phyloP scores from a whole-genome alignment of 768 basidiomycete species.

The Collybia nuda region DNA sequence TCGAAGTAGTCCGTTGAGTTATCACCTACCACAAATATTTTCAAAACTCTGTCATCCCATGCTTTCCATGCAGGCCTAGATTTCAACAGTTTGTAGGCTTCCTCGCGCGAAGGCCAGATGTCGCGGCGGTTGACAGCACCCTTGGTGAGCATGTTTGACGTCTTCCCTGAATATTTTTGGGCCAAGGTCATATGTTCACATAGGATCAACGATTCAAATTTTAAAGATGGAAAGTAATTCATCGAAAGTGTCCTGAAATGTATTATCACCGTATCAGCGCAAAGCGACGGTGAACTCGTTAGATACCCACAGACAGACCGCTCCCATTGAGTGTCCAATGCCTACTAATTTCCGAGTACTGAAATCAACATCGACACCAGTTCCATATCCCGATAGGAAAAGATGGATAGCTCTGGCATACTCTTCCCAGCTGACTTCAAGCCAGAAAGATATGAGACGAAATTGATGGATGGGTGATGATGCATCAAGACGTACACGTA shows the following conservation, averaged over 20 bases:
- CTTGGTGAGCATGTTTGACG: conserved; percentile 19
- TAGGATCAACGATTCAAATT: conserved; percentile 38
- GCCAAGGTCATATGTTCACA: conserved; percentile 45
- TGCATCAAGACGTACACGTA: conserved; percentile 32
- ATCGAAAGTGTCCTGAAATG: conserved; percentile 36
- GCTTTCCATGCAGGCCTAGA: conserved; percentile 37
- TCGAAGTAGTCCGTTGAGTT: neutral
- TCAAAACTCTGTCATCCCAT: conserved; percentile 52
- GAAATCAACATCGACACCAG: conserved; percentile 50
- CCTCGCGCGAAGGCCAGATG: conserved; percentile 50
- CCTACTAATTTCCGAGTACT: conserved; percentile 44
- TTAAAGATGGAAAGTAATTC: conserved; percentile 37
- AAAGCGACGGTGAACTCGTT: neutral
- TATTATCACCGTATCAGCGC: neutral
- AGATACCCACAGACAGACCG: conserved; percentile 38
- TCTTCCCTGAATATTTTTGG: conserved; percentile 6
- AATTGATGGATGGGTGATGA: neutral
- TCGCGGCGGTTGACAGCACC: conserved; percentile 43
- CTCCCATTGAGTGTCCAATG: conserved; percentile 59
- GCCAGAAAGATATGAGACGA: neutral
- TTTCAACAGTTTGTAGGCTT: conserved; percentile 40
- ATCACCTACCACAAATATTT: conserved; percentile 37
- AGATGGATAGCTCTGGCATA: conserved; percentile 47
- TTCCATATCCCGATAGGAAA: conserved; percentile 47
- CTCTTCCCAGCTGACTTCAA: conserved; percentile 52